These are phyloP conservation scores for Kodamaea laetipori DNA, from an alignment of 805 yeast genomes.

Conservation along the genomic window DNA sequence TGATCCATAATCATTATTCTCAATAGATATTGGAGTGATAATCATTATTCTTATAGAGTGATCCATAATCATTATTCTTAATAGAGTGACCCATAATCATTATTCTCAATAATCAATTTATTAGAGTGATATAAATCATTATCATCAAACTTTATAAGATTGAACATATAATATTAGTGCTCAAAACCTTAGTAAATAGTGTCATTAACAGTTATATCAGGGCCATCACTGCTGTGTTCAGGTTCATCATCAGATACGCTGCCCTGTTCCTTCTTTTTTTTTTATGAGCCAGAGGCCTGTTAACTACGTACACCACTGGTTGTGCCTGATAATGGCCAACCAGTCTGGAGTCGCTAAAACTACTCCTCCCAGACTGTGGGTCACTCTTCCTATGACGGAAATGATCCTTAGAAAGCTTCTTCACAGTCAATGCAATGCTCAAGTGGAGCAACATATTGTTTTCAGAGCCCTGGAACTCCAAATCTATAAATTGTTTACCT, in stretches of 20 bases:
- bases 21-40: too few species aligned
- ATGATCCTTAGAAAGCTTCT: not conserved
- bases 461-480: slow-evolving; percentile 1
- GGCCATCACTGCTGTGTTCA: not conserved
- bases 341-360: not conserved
- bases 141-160: not conserved
- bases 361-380: not conserved
- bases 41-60: too few species aligned
- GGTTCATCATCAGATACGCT: not conserved
- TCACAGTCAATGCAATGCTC: not conserved
- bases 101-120: too few species aligned
- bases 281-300: not conserved
- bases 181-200: not conserved
- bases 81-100: too few species aligned
- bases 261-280: not conserved
- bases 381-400: not conserved
- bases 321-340: not conserved
- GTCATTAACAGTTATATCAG: not conserved
- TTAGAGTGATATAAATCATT: too few species aligned
- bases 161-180: not conserved
- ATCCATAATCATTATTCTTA: too few species aligned
- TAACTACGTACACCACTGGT: not conserved
- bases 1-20: too few species aligned
- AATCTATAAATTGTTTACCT: not conserved
- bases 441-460: slow-evolving; percentile 5